Conservation (phyloP, 2,329 filamentous ascomycete genomes). For the Penicillium sp. region DNA sequence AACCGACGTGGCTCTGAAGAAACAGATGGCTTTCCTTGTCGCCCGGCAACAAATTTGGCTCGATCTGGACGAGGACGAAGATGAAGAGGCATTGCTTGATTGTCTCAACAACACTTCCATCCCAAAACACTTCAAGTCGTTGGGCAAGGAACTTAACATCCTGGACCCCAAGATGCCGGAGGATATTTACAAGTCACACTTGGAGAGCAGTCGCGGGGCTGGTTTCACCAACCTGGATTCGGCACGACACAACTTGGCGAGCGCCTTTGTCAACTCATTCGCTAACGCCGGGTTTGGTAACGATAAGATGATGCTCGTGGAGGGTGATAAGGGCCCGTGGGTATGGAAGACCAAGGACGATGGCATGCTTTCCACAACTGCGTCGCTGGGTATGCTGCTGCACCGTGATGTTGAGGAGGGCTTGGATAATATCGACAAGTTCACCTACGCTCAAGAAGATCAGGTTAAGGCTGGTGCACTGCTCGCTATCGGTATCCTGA, state of each 20-base stretch:
- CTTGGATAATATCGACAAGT: slow-evolving; percentile 90
- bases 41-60: slow-evolving; percentile 86
- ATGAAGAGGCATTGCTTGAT: slow-evolving; percentile 72
- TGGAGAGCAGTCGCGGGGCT: slow-evolving; percentile 89
- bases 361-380: slow-evolving; percentile 93
- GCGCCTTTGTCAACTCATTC: slow-evolving; percentile 94
- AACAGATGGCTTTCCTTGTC: slow-evolving; percentile 90
- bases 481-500: slow-evolving; percentile 93
- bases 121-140: slow-evolving; percentile 85
- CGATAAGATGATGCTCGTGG: slow-evolving; percentile 96
- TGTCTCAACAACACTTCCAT: slow-evolving; percentile 84
- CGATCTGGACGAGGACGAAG: slow-evolving; percentile 61
- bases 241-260: slow-evolving; percentile 89
- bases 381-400: slow-evolving; percentile 84
- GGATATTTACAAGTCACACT: slow-evolving; percentile 98
- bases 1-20: slow-evolving; percentile 75
- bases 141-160: slow-evolving; percentile 95
- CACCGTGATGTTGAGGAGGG: slow-evolving; percentile 93
- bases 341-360: slow-evolving; percentile 99
- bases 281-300: slow-evolving; percentile 93
- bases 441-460: slow-evolving; percentile 77
- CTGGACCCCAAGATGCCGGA: slow-evolving; percentile 94
- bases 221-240: slow-evolving; percentile 94
- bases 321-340: slow-evolving; percentile 86
- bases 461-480: slow-evolving; percentile 88